Conservation (phyloP, 106 monocot genomes). For the Dendrobium chrysotoxum region DNA sequence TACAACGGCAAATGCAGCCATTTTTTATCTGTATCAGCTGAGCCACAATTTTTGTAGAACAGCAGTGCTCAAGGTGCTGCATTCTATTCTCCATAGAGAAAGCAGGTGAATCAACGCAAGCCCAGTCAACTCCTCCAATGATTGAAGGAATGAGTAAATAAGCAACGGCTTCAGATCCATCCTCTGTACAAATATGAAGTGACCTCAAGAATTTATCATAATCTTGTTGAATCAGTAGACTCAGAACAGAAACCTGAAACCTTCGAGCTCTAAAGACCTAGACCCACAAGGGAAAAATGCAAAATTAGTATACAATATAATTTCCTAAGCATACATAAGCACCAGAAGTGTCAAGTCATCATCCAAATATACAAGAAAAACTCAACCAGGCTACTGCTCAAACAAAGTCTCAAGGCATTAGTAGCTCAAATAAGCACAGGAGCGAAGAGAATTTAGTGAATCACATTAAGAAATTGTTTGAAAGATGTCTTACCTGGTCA, state of each 20-base stretch:
- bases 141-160: constrained; percentile 51
- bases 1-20: constrained; percentile 28
- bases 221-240: constrained; percentile 34
- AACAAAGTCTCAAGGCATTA: no score
- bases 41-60: constrained; percentile 4
- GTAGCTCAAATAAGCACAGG: not conserved
- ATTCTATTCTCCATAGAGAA: constrained; percentile 8
- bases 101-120: constrained; percentile 19
- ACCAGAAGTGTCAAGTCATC: not conserved
- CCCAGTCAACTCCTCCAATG: constrained; percentile 44
- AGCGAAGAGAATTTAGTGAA: not conserved
- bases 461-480: not conserved
- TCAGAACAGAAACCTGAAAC: constrained; percentile 43
- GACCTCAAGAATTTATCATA: constrained; percentile 12
- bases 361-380: not conserved
- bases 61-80: constrained; percentile 8
- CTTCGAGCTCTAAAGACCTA: constrained; percentile 44
- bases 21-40: constrained; percentile 23
- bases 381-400: not conserved
- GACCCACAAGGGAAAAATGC: not conserved
- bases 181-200: constrained; percentile 12
- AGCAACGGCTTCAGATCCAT: constrained; percentile 17
- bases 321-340: not conserved
- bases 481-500: constrained; percentile 26
- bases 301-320: not conserved